Evolutionary conservation across 164 flowering plant genomes (phyloP), one percentile per base, ranked within the genome.

Genomic region (Hamamelis virginiana): DNA sequence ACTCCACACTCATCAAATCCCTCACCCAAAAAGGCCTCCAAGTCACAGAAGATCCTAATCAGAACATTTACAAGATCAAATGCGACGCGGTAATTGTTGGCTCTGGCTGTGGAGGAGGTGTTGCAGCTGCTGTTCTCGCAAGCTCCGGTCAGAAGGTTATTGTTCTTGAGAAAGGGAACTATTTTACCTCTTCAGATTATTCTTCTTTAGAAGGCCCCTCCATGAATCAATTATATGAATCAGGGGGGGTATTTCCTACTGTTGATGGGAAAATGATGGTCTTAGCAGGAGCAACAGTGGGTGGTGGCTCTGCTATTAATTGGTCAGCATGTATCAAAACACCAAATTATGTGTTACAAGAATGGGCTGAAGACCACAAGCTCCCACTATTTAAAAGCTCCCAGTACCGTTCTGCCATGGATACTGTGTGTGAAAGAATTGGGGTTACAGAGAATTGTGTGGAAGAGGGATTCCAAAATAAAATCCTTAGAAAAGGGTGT

Each of bases 41-140:
- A 44, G 84, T 76, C 64, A 61, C 61, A 0, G 67, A 69, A 57
- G 76, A 71, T 58, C 63, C 64, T 9, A 22, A 45, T n/a, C 3
- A 52, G n/a, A 58, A 73, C 56, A 25, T 47, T 3, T 73, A 68
- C 72, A 71, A 71, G 66, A 73, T 81, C 44, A 33, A 68, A 58
- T 81, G 84, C 48, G 84, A 81, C 56, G 80, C 60, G 19, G 77
- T 67, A 14, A 75, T 79, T 9, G 73, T 80, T 15, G 85, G 85
- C 9, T 73, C 78, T 8, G 85, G 85, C 19, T 75, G 83, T 69
- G 83, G 85, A n/a, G 85, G 85, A 33, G 85, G 83, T 11, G 81
- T 82, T 48, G 82, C 83, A 33, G 85, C 83, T 12, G 77, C 80
- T n/a, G 76, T 82, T 52, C 76, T 82, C 3, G 77, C 83, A 9